phyloP scores from a whole-genome alignment of 768 basidiomycete genomes.

The Termitomyces sp. region DNA sequence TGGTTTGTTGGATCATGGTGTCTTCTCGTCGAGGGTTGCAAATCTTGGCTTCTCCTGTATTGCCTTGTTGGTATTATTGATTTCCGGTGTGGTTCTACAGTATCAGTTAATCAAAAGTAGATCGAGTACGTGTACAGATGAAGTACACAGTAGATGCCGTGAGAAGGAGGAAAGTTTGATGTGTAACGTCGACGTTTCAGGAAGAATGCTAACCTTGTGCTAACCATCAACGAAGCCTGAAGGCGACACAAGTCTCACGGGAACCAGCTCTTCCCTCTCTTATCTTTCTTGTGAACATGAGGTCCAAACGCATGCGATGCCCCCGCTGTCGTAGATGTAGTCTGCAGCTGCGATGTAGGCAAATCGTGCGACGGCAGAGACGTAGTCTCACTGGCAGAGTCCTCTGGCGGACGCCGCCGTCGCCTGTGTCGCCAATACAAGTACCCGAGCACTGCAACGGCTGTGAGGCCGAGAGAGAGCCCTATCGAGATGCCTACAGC shows the following conservation, averaged over 20 bases:
- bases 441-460: constrained; percentile 15
- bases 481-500: constrained; percentile 23
- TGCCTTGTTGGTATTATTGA: not conserved
- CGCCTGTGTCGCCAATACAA: constrained; percentile 19
- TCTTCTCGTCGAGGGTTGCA: too few relatives aligned
- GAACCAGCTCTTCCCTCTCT: constrained; percentile 1
- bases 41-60: not conserved
- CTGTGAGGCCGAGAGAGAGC: constrained; percentile 23
- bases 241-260: not conserved
- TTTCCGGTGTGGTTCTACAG: not conserved
- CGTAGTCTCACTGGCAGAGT: constrained; percentile 7
- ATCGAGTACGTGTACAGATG: not conserved
- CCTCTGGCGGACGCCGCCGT: constrained; percentile 5
- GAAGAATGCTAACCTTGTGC: not conserved
- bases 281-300: not conserved
- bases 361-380: not conserved
- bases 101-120: not conserved
- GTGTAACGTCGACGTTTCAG: not conserved
- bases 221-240: not conserved
- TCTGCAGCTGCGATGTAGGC: not conserved
- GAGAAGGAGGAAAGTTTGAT: not conserved
- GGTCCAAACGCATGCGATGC: not conserved
- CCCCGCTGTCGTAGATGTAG: not conserved
- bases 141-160: not conserved
- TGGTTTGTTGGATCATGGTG: too few relatives aligned